A percentile compares a stretch with the other conserved stretches of the same genome.
phyloP scores from a whole-genome alignment of 1,139 yeast species.

The Hanseniaspora gamundiae region DNA sequence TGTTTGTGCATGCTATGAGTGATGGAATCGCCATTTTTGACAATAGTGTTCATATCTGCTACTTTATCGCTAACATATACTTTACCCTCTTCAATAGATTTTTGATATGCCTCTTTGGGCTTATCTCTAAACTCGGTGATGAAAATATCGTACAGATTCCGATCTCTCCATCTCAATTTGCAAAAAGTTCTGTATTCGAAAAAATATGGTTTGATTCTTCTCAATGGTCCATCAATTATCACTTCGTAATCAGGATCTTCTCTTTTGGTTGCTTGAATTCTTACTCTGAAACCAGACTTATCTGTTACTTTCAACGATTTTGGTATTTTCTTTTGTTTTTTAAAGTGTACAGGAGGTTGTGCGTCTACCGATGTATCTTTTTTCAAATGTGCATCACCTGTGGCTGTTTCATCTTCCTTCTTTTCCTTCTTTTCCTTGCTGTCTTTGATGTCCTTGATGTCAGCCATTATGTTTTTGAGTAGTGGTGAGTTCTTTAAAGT shows the following conservation, averaged over 20 bases:
- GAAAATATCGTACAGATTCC: conserved; percentile 68
- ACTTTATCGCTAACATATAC: conserved; percentile 59
- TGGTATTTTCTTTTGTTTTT: neutral
- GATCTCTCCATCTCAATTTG: conserved; percentile 82
- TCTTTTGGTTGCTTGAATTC: conserved; percentile 18
- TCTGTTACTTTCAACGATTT: conserved; percentile 10
- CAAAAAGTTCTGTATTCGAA: conserved; percentile 87
- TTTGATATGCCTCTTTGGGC: conserved; percentile 52
- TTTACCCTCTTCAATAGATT: conserved; percentile 58
- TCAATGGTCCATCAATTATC: conserved; percentile 42
- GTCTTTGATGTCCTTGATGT: no score
- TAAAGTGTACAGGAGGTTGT: no score
- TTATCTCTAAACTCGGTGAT: conserved; percentile 75
- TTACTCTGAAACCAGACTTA: conserved; percentile 20
- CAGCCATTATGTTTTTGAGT: no score
- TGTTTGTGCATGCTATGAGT: conserved; percentile 78
- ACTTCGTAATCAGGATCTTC: conserved; percentile 25
- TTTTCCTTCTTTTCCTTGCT: no score
- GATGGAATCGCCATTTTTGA: conserved; percentile 76
- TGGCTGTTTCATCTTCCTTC: no score
- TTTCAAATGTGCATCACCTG: no score
- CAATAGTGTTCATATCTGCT: conserved; percentile 52
- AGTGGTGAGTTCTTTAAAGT: no score
- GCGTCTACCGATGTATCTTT: no score
- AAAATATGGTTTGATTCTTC: conserved; percentile 75